These are phyloP conservation scores for Cercospora nicotianae DNA, from an alignment of 2,329 filamentous ascomycete species.

Conservation along the genomic window DNA sequence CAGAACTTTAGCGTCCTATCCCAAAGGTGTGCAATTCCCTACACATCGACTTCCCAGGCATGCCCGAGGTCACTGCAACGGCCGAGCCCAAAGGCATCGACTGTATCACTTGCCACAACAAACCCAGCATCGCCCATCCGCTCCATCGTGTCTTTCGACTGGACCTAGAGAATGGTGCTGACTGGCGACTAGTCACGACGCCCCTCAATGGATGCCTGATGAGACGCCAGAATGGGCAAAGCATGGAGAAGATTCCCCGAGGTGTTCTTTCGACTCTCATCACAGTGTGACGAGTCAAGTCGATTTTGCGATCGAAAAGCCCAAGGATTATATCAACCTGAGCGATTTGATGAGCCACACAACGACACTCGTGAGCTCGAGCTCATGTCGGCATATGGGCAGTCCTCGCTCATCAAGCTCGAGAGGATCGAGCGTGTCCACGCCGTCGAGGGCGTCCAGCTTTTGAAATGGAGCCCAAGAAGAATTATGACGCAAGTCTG, in stretches of 20 bases:
- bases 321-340: slow-evolving; percentile 17
- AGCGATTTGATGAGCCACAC: slow-evolving; percentile 14
- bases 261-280: slow-evolving; percentile 20
- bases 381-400: slow-evolving; percentile 9
- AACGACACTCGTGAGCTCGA: background rate
- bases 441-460: slow-evolving; percentile 9
- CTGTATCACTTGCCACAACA: slow-evolving; percentile 4
- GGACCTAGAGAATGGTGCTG: slow-evolving; percentile 8
- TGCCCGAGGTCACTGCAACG: background rate
- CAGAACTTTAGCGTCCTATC: slow-evolving; percentile 23
- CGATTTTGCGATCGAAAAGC: slow-evolving; percentile 18
- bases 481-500: background rate
- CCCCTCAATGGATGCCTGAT: slow-evolving; percentile 19
- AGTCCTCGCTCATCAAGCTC: background rate
- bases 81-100: slow-evolving; percentile 11
- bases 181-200: slow-evolving; percentile 16
- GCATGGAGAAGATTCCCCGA: slow-evolving; percentile 19
- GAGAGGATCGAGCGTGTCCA: slow-evolving; percentile 3
- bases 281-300: slow-evolving; percentile 4
- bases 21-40: slow-evolving; percentile 18
- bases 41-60: background rate
- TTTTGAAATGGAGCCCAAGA: background rate
- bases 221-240: slow-evolving; percentile 20
- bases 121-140: background rate
- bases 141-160: slow-evolving; percentile 7